Evolutionary conservation across 352 stramenopile genomes (phyloP), one percentile per base, ranked within the genome.

Genomic region (Pythium apleroticum): DNA sequence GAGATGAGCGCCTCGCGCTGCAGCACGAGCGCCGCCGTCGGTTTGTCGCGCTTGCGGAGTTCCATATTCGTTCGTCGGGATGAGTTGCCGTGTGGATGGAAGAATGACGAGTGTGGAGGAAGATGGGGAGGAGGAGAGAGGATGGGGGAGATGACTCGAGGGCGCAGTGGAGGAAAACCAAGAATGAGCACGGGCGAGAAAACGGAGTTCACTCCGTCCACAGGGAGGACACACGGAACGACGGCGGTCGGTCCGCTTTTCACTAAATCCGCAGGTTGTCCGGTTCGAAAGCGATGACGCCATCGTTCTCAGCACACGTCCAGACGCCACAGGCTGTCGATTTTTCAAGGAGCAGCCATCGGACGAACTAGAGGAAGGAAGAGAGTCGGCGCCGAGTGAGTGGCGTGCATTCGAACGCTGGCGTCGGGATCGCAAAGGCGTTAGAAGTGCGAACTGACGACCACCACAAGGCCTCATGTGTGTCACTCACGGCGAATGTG

Each of bases 1-100:
- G 64, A 71, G 64, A 71, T 71, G 46, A 71, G 56, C 20, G 64
- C 64, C 33, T 65, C 56, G 57, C 64, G 64, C 7, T 65, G 64
- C 57, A 35, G 28, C 6, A 60, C 30, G 27, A 71, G 45, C 43
- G 37, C 33, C n/a, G 46, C 31, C 43, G 63, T 55, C 31, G 64
- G 57, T 12, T 58, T 28, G 41, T 71, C 57, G n/a, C 64, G 64
- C 64, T 71, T 71, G 33, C 64, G 64, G 31, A 71, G 57, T n/a
- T 41, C 49, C 56, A 64, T 71, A 43, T 46, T 58, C 20, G 52
- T 65, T 25, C 37, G 28, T 14, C 28, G 19, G 35, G 31, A 37
- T 37, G 31, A 37, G 35, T 41, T 41, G 35, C 35, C 35, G 35
- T 41, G 35, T 15, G 14, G 4, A 25, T 25, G 17, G 41, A 49